These are phyloP conservation scores for Tulasnella sp. DNA, from an alignment of 768 basidiomycete species.

Conservation along the genomic window DNA sequence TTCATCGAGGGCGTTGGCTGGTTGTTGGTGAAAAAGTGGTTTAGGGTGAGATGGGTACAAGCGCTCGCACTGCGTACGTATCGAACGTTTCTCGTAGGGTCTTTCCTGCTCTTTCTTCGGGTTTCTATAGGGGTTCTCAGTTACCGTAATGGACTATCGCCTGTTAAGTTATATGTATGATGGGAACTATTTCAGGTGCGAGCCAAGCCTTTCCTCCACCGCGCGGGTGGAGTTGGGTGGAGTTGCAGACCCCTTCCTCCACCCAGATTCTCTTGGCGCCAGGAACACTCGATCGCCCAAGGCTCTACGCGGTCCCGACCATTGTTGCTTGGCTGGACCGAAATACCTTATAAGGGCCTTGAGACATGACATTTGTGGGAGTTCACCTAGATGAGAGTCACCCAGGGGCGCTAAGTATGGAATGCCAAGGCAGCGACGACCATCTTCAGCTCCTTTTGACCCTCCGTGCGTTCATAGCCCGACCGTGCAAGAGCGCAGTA, in stretches of 20 bases:
- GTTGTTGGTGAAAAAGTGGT: not conserved
- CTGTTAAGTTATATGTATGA: too few species aligned
- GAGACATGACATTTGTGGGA: not conserved
- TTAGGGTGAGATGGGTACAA: not conserved
- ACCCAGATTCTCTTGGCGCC: not conserved
- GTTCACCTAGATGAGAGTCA: not conserved
- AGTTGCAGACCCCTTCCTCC: not conserved
- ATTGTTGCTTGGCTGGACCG: not conserved
- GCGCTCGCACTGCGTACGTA: not conserved
- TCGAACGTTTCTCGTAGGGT: not conserved
- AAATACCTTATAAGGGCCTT: not conserved
- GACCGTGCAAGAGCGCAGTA: not conserved
- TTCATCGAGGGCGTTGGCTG: not conserved
- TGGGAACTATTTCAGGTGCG: too few species aligned
- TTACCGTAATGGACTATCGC: too few species aligned
- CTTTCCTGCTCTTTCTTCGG: not conserved
- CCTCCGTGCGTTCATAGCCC: not conserved
- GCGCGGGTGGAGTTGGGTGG: too few species aligned
- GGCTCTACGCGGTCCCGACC: not conserved
- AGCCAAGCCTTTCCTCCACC: too few species aligned
- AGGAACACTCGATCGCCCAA: not conserved
- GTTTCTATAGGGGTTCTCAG: not conserved
- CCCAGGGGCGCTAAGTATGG: not conserved
- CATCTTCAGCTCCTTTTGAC: not conserved
- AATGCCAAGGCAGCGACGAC: too few species aligned